Base-by-base conservation (phyloP, 2,329 filamentous ascomycete species). In the Albophoma yamanashiensis region DNA sequence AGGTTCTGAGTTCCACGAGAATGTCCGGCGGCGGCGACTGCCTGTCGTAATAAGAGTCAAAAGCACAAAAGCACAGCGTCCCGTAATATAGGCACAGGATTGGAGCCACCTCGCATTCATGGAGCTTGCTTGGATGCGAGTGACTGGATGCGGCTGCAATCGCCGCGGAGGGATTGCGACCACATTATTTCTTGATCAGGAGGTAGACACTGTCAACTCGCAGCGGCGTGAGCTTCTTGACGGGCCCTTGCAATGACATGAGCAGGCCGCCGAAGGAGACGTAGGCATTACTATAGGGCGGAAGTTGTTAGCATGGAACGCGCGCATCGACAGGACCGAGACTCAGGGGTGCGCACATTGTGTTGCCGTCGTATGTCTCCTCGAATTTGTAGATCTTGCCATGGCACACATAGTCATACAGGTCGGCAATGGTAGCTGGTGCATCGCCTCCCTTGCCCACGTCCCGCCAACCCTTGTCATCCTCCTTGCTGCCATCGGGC, bases 181-280 rank as follows among this genome's bases (percentile, higher is more conserved):
- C 12, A 52, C 50, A 17, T 53, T 55, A 65, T 43, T 95, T 96
- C 85, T 97, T 99, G 67, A 96, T 80, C 62, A 97, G 82, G 62
- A 99, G 83, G 73, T 99, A 99, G 64, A 95, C 86, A 71, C 96
- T 88, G 73, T 99, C 94, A 69, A 97, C 93, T 68, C 92, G 86
- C 70, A 99, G 77, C 36, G 92, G 89, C 40, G 89, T 95, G 64
- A 99, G 84, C 79, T 96, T 97, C 81, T 94, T 95, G 75, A 96
- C 94, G 2, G 94, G 94, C 7, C 95, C 94, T 69, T 96, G 89
- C 60, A 99, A 82, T 68, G 89, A 91, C 77, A 97, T 87, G 68
- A 99, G 77, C 64, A 99, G 79, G 9, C 94, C 94, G 56, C 94
- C 94, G 69, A 97, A 99, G 1, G 92, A 96, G 67, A 95, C 83